Evolutionary conservation across 2,329 filamentous ascomycete genomes (phyloP), one percentile per base, ranked within the genome.

Genomic region (Beauveria sp.): DNA sequence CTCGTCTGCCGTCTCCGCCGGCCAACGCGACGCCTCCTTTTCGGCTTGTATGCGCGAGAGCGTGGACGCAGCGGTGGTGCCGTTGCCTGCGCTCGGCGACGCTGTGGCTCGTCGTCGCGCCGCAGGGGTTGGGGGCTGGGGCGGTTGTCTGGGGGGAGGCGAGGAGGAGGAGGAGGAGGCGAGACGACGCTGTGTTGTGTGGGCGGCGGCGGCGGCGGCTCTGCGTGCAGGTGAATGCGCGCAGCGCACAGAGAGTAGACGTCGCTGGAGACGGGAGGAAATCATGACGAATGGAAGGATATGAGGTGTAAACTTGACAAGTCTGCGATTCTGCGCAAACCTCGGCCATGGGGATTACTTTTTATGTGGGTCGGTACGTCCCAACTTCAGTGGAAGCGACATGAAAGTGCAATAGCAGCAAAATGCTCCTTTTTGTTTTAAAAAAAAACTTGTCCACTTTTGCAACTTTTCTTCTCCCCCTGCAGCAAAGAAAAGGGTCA

Each of bases 1-100:
- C 49, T 77, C 75, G 43, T 73, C 64, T 54, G 62, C 59, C 67
- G 53, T 69, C 64, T 3, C 60, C 59, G 6, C 65, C 62, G n/a
- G 65, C 12, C 34, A 4, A 12, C 31, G 34, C 62, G n/a, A 60
- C 38, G 67, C 64, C 40, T 67, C 52, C n/a, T 58, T 61, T 28
- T 67, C 63, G 50, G 6, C 68, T 64, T 38, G 64, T 65, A 1
- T 70, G 64, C 50, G 61, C 2, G 9, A 67, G 64, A 38, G 34
- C 12, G 34, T 5, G 34, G 34, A 12, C 12, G 34, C 34, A 38
- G 34, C 34, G 34, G 34, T 10, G 34, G 34, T 68, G 16, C 64
- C 26, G 69, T 67, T 9, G 67, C 68, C 4, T 63, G 31, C 12
- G 46, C n/a, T 54, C 54, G 16, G 31, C 18, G 51, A 28, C 45